Conservation (phyloP, 345 rosid genomes). For the Cardamine resedifolia region DNA sequence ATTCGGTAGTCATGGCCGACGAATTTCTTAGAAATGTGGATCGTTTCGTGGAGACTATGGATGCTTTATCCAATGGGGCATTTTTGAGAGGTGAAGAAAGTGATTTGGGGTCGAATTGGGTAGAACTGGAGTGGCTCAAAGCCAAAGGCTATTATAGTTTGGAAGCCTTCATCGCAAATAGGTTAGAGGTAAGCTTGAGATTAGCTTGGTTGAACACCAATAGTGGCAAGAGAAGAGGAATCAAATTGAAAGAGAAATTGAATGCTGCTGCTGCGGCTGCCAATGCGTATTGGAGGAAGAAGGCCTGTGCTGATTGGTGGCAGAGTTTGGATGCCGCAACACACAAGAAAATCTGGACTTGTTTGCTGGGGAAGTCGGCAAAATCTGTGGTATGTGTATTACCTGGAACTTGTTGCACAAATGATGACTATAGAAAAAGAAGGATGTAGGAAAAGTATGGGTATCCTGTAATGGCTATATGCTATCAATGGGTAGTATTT, state of each 20-base stretch:
- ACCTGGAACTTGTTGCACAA: background rate
- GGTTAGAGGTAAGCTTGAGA: constrained; percentile 86
- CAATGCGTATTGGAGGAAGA: constrained; percentile 89
- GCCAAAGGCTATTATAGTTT: constrained; percentile 78
- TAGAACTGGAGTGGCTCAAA: constrained; percentile 85
- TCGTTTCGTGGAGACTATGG: constrained; percentile 67
- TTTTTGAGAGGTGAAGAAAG: constrained; percentile 79
- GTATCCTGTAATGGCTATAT: too few species aligned
- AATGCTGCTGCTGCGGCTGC: constrained; percentile 56
- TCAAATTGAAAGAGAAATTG: constrained; percentile 77
- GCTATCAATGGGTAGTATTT: background rate
- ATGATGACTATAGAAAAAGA: background rate
- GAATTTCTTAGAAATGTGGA: constrained; percentile 62
- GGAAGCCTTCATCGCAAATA: constrained; percentile 77
- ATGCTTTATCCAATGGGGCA: constrained; percentile 58
- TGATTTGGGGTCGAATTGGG: constrained; percentile 76
- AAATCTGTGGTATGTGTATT: constrained; percentile 61
- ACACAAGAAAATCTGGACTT: constrained; percentile 51
- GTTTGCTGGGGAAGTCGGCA: constrained; percentile 62
- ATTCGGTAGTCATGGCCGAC: constrained; percentile 58
- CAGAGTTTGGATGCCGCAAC: constrained; percentile 49
- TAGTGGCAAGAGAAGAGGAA: constrained; percentile 69
- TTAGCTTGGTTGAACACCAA: constrained; percentile 76
- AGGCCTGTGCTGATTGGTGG: constrained; percentile 93
- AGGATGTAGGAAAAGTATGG: background rate